Percentiles rank a stretch among this genome's conserved stretches.
Evolutionary conservation across 2,329 filamentous ascomycete species (phyloP).

Genomic region (Chaetomiaceae sp.): DNA sequence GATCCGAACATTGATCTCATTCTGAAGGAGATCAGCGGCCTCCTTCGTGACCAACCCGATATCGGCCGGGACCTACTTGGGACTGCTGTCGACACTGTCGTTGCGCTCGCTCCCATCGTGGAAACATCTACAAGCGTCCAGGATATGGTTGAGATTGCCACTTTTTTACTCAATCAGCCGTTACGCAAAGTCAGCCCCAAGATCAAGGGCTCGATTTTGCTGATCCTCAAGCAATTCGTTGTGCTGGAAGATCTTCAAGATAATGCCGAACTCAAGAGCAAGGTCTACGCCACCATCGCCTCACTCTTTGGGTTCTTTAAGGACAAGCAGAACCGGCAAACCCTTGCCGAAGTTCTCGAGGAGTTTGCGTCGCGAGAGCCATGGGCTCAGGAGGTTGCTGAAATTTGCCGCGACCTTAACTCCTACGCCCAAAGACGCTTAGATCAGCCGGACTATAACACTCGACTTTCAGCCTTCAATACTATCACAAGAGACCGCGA

Average conservation of each 20-base stretch:
- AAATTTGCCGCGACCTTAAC: slow-evolving; percentile 74
- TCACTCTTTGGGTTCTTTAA: slow-evolving; percentile 88
- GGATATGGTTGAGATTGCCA: slow-evolving; percentile 74
- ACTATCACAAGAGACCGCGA: slow-evolving; percentile 62
- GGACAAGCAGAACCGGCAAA: slow-evolving; percentile 69
- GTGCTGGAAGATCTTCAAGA: slow-evolving; percentile 56
- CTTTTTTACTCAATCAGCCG: slow-evolving; percentile 81
- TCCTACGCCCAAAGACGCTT: slow-evolving; percentile 67
- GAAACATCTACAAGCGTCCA: slow-evolving; percentile 64
- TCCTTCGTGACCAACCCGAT: slow-evolving; percentile 55
- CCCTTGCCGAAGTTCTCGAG: slow-evolving; percentile 67
- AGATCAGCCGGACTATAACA: slow-evolving; percentile 85
- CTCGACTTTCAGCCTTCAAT: slow-evolving; percentile 71
- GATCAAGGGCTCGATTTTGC: slow-evolving; percentile 75
- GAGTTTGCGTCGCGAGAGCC: slow-evolving; percentile 64
- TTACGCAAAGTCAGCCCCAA: slow-evolving; percentile 74
- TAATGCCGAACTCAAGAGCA: slow-evolving; percentile 54
- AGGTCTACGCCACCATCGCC: slow-evolving; percentile 69
- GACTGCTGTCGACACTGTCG: slow-evolving; percentile 71
- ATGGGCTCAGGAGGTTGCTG: slow-evolving; percentile 58
- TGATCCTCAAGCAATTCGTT: slow-evolving; percentile 77
- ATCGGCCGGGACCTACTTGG: slow-evolving; percentile 72
- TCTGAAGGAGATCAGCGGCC: slow-evolving; percentile 61
- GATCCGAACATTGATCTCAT: slow-evolving; percentile 56
- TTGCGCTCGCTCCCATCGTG: slow-evolving; percentile 69